Evolutionary conservation across 441 rosid species (phyloP).

Genomic region (Kokia cookei): DNA sequence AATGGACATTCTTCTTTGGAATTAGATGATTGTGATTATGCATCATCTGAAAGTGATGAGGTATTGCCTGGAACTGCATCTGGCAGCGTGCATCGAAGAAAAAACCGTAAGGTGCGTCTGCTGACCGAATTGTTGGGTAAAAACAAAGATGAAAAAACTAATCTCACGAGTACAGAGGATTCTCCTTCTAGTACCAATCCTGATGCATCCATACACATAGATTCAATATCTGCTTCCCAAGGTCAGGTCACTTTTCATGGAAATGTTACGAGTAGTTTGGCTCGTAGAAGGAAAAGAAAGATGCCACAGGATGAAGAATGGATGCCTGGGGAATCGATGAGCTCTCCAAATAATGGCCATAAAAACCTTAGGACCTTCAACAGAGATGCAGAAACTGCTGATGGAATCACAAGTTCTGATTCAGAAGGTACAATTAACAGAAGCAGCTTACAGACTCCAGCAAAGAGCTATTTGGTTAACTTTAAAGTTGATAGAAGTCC

Average conservation of each 20-base stretch:
- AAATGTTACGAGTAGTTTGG: constrained; percentile 23
- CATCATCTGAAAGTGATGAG: constrained; percentile 61
- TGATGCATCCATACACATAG: constrained; percentile 24
- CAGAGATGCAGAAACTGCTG: constrained; percentile 30
- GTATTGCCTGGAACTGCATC: constrained; percentile 18
- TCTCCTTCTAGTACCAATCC: constrained; percentile 24
- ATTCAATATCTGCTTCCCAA: constrained; percentile 19
- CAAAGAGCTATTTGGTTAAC: constrained; percentile 29
- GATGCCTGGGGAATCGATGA: constrained; percentile 22
- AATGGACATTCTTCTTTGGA: constrained; percentile 27
- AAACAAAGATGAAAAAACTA: constrained; percentile 24
- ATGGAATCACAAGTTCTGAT: constrained; percentile 27
- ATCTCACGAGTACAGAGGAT: constrained; percentile 25
- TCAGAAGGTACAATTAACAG: constrained; percentile 31
- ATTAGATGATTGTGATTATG: constrained; percentile 29
- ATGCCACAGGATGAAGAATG: constrained; percentile 34
- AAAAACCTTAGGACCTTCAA: constrained; percentile 26
- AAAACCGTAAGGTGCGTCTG: constrained; percentile 63
- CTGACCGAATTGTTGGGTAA: constrained; percentile 63
- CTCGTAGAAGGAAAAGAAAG: constrained; percentile 59
- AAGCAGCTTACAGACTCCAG: constrained; percentile 22
- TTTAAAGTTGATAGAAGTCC: constrained; percentile 33
- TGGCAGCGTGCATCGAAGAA: constrained; percentile 48
- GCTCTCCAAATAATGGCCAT: constrained; percentile 29
- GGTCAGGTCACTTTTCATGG: constrained; percentile 22